These are phyloP conservation scores for Ceratobasidium sp. DNA, from an alignment of 1,284 basidiomycete genomes.

Conservation along the genomic window DNA sequence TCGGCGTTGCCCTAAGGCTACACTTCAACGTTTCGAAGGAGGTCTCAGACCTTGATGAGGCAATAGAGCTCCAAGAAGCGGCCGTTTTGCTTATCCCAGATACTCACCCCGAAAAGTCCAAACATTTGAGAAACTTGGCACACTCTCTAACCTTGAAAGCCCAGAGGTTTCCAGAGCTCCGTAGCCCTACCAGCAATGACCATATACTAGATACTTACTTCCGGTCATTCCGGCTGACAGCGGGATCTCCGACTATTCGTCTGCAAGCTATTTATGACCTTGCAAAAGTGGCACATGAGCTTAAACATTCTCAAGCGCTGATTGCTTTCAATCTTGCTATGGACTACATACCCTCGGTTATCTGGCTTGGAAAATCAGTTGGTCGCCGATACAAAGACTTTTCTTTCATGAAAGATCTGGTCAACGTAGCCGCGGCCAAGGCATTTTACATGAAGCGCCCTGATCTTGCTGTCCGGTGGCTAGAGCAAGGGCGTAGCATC, in stretches of 20 bases:
- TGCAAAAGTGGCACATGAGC: background rate
- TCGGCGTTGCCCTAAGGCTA: background rate
- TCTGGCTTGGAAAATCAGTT: slow-evolving; percentile 24
- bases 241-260: background rate
- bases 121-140: background rate
- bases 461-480: slow-evolving; percentile 51
- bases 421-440: slow-evolving; percentile 1
- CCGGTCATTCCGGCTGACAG: background rate
- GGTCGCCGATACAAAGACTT: slow-evolving; percentile 9
- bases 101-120: background rate
- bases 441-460: background rate
- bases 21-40: background rate
- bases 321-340: slow-evolving; percentile 11
- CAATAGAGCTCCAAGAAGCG: background rate
- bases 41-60: background rate
- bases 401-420: background rate
- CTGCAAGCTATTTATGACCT: background rate
- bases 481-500: slow-evolving; percentile 54
- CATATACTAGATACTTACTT: background rate
- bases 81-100: background rate
- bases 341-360: slow-evolving; percentile 3
- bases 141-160: background rate
- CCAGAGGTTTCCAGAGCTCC: background rate
- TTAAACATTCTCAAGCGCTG: background rate
- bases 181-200: background rate